Evolutionary conservation across 495 filamentous ascomycete genomes (phyloP), one percentile per base, ranked within the genome.

Genomic region (Tuber aestivum): DNA sequence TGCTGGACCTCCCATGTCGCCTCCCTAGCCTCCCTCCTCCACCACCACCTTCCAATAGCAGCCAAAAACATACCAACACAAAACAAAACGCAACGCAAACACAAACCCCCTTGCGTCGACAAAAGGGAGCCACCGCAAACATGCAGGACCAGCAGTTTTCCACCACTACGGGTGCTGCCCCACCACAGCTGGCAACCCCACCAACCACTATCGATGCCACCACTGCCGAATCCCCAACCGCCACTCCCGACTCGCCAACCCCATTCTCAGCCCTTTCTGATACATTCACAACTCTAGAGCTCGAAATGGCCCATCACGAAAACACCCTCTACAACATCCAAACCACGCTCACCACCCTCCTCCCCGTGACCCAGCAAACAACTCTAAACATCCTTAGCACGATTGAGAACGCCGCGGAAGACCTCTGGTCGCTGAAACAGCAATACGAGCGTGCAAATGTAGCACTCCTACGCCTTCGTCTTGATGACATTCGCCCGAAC

Each of bases 291-390:
- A 4, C 3, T 14, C 14, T 65, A 32, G 56, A 65, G 56, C 56
- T 65, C 27, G 56, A 65, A 35, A 12, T 35, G 18, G 56, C 56
- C 77, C 81, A 68, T 23, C 75, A 71, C 74, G 76, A 78, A 86
- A 87, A 80, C 87, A 87, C 27, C 88, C 88, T 1, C 69, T 73
- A 78, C 74, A 82, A 1, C 86, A 65, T 65, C 27, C 56, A 65
- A 65, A 65, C 56, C 12, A 65, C 56, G 3, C 32, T 65, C 27
- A 35, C 85, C 70, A 87, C 70, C 84, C 86, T 88, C 77, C 81
- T 84, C 85, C 89, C 89, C 0, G 87, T 88, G 4, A 86, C 38
- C 83, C 85, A 89, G 45, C 85, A 84, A 37, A 88, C 83, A 65
- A 85, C n/a, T 85, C 80, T 83, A 5, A 85, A 65, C 3, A 65